Percentiles rank a stretch among this genome's conserved stretches.
Evolutionary conservation across 2,329 filamentous ascomycete genomes (phyloP).

Genomic region (Trichoderma semiorbis): DNA sequence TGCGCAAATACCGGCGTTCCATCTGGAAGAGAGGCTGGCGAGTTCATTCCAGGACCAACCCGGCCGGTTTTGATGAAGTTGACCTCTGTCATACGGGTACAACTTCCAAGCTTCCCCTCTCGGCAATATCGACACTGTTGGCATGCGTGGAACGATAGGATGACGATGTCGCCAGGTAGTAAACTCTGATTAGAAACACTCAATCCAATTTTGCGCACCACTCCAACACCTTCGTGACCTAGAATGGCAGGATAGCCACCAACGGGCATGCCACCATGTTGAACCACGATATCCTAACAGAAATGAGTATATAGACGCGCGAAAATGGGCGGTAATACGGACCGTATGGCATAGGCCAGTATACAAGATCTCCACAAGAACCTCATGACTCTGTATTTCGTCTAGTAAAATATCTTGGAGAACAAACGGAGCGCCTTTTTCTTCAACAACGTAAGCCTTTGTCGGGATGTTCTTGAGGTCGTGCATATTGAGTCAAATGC

Average conservation of each 20-base stretch:
- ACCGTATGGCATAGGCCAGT: not conserved
- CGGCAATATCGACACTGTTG: not conserved
- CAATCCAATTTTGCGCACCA: not conserved
- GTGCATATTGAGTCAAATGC: not conserved
- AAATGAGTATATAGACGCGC: not conserved
- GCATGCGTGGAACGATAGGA: not conserved
- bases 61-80: not conserved
- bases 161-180: not conserved
- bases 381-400: not conserved
- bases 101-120: not conserved
- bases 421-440: not conserved
- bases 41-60: not conserved
- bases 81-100: not conserved
- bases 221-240: not conserved
- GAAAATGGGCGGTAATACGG: not conserved
- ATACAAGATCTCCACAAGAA: not conserved
- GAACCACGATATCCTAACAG: not conserved
- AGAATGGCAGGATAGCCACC: not conserved
- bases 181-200: not conserved
- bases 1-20: not conserved
- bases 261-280: not conserved
- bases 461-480: not conserved
- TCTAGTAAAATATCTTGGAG: not conserved
- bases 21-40: not conserved
- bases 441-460: not conserved